Evolutionary conservation across 345 rosid species (phyloP).

Genomic region (Luvunga scandens): DNA sequence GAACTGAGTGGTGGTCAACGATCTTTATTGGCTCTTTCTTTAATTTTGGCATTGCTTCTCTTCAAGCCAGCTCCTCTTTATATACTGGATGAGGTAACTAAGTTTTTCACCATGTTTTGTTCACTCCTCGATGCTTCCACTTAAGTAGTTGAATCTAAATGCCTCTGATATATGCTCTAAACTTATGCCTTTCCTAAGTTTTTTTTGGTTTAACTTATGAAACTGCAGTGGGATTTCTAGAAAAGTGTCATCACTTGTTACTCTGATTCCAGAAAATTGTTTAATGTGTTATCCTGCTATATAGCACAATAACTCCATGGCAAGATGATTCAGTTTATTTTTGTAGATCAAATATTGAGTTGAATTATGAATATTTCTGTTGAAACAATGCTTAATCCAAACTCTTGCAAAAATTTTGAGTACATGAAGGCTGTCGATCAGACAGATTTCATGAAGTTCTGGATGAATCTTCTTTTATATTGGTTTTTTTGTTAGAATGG

Average conservation of each 20-base stretch:
- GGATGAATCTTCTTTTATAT: neutral
- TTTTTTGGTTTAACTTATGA: neutral
- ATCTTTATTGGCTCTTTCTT: slow-evolving; percentile 89
- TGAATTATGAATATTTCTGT: neutral
- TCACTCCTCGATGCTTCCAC: neutral
- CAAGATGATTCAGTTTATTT: neutral
- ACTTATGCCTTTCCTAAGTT: neutral
- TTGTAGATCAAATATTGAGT: neutral
- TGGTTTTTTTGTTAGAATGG: neutral
- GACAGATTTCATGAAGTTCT: neutral
- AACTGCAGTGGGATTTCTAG: neutral
- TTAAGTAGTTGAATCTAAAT: slow-evolving; percentile 7
- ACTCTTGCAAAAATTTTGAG: neutral
- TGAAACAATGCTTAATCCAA: neutral
- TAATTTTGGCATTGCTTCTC: slow-evolving; percentile 90
- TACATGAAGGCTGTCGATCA: neutral
- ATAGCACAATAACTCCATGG: neutral
- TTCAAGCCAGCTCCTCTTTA: slow-evolving; percentile 99
- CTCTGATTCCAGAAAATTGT: neutral
- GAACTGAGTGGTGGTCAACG: slow-evolving; percentile 96
- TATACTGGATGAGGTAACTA: slow-evolving; percentile 83
- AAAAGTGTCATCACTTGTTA: neutral
- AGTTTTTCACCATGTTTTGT: neutral
- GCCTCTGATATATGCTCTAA: neutral
- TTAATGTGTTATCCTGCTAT: neutral